Evolutionary conservation across 352 stramenopile species (phyloP).

Genomic region (Phytophthora niederhauseri): DNA sequence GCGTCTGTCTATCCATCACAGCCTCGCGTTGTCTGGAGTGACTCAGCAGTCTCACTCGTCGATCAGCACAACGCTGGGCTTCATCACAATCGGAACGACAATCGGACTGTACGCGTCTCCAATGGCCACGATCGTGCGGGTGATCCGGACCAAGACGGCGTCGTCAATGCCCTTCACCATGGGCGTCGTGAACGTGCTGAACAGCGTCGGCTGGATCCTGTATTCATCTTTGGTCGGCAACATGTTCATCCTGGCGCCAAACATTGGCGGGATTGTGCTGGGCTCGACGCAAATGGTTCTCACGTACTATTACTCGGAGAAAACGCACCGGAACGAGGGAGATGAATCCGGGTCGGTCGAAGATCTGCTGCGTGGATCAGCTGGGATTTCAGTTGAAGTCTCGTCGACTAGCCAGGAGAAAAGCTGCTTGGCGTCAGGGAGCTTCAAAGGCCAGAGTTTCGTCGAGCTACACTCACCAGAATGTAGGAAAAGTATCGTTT

Average conservation of each 20-base stretch:
- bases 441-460: slow-evolving; percentile 15
- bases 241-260: slow-evolving; percentile 40
- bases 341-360: neutral
- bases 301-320: neutral
- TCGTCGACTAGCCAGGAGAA: slow-evolving; percentile 6
- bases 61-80: slow-evolving; percentile 21
- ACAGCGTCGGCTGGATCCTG: slow-evolving; percentile 9
- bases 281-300: slow-evolving; percentile 42
- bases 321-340: too few species aligned
- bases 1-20: slow-evolving; percentile 9
- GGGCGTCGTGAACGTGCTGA: slow-evolving; percentile 22
- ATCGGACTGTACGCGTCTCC: slow-evolving; percentile 49
- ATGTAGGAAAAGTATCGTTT: too few species aligned
- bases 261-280: slow-evolving; percentile 29
- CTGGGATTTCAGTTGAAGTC: slow-evolving; percentile 5
- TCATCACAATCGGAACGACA: slow-evolving; percentile 37
- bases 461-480: slow-evolving; percentile 20
- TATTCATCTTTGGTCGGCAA: slow-evolving; percentile 11
- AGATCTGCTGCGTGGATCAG: neutral
- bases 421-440: neutral
- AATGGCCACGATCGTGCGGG: slow-evolving; percentile 45
- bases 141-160: slow-evolving; percentile 26
- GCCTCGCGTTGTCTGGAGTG: slow-evolving; percentile 33
- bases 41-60: slow-evolving; percentile 29
- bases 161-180: slow-evolving; percentile 29